Evolutionary conservation across 441 rosid genomes (phyloP).

Genomic region (Syzygium syzygioides): DNA sequence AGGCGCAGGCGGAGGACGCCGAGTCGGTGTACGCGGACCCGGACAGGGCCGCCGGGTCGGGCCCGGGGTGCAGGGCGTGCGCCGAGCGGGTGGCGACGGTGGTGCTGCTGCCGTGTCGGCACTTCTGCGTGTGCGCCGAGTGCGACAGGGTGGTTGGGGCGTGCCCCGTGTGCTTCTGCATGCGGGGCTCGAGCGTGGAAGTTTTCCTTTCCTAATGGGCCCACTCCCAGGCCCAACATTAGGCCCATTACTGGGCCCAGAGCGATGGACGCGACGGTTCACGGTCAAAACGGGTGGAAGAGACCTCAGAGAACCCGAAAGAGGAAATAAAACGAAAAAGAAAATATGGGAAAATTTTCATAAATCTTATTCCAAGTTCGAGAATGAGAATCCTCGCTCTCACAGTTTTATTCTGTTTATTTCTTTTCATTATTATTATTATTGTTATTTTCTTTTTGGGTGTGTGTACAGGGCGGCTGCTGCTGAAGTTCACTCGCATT

Average conservation of each 20-base stretch:
- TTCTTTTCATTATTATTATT: neutral
- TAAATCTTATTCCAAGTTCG: neutral
- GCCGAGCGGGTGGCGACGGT: constrained; percentile 9
- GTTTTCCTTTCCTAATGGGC: constrained; percentile 1
- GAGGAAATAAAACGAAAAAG: neutral
- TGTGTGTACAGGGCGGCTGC: neutral
- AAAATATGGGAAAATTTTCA: neutral
- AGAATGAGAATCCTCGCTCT: neutral
- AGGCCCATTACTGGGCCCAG: neutral
- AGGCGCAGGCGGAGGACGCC: constrained; percentile 31
- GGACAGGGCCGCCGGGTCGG: constrained; percentile 5
- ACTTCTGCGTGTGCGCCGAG: constrained; percentile 8
- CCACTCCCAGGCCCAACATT: neutral
- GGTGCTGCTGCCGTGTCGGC: constrained; percentile 17
- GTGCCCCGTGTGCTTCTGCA: constrained; percentile 13
- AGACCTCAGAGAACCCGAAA: neutral
- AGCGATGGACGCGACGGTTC: neutral
- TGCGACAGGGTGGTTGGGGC: constrained; percentile 1
- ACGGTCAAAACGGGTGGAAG: neutral
- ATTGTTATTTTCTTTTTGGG: neutral
- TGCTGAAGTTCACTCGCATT: neutral
- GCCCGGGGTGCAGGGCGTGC: constrained; percentile 3
- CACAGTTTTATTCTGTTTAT: neutral
- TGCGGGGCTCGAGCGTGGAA: constrained; percentile 11
- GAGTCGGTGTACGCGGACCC: constrained; percentile 83